phyloP scores from a whole-genome alignment of 331 rosid species.

The Cydonia oblonga region DNA sequence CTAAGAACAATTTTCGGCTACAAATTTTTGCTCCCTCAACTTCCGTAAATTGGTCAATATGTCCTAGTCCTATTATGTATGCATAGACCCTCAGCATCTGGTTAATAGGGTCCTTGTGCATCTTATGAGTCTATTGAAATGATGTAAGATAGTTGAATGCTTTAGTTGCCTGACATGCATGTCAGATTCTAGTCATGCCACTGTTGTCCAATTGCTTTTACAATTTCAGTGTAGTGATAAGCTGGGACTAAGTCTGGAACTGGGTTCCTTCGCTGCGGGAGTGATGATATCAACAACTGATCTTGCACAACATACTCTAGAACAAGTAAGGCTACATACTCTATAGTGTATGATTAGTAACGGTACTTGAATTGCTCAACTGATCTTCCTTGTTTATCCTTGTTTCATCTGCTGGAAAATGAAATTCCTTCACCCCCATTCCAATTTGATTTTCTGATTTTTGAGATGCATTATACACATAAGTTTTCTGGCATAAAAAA shows the following conservation, averaged over 20 bases:
- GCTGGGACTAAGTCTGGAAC: constrained; percentile 50
- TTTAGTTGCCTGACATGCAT: neutral
- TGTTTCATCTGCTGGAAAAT: neutral
- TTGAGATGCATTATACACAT: neutral
- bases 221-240: constrained; percentile 46
- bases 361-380: neutral
- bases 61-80: neutral
- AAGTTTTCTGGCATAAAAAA: neutral
- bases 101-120: neutral
- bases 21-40: neutral
- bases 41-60: neutral
- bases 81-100: neutral
- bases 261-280: constrained; percentile 53
- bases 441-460: neutral
- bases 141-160: neutral
- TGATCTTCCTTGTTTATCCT: neutral
- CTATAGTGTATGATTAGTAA: neutral
- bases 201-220: constrained; percentile 5
- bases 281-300: constrained; percentile 53
- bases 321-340: constrained; percentile 31
- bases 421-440: neutral
- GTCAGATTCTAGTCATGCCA: neutral
- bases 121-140: neutral
- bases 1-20: neutral
- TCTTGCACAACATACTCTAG: constrained; percentile 48